Base-by-base conservation (phyloP, 495 filamentous ascomycete genomes). In the Astrothelium macrocarpum region DNA sequence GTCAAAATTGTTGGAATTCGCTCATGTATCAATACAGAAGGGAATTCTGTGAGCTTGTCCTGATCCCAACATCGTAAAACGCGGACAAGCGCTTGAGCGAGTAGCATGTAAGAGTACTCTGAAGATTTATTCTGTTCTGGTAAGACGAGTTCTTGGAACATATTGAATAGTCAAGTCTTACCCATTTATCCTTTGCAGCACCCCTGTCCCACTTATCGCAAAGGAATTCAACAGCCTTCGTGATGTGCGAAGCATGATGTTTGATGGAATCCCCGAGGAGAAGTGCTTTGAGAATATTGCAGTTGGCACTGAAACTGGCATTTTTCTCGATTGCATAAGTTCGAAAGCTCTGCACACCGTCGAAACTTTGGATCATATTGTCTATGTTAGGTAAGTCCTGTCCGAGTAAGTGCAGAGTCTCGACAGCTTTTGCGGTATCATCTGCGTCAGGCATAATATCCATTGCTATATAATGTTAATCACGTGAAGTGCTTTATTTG, bases 271-370 rank as follows among this genome's bases (percentile, higher is more conserved):
- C 18, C 7, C 3, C n/a, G 3, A 49, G n/a, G 10, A 49, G 43
- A 9, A 79, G 63, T 12, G 75, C 73, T 39, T 70, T 63, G 16
- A 79, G 68, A 2, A 76, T 71, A 67, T 77, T 77, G 66, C 77
- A 79, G 60, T 79, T 79, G 9, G 76, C 74, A 11, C 71, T 76
- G 36, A 78, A 73, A 42, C 70, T 77, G 3, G 73, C 65, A 36
- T 74, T 73, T 9, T 72, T 65, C 62, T 79, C 78, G 36, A 56
- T 59, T 2, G 66, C 61, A 56, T 75, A 79, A 1, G 77, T 79
- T 53, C 71, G 69, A 65, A 78, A 78, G 59, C 72, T 11, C 7
- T 20, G 43, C 3, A 20, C 10, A 49, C n/a, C 43, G 43, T 20
- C n/a, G 72, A 2, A 68, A 59, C 3, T 63, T 59, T 3, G 65